These are phyloP conservation scores for Rhododendron mucronatum DNA, from an alignment of 148 eudicot species.

Conservation along the genomic window DNA sequence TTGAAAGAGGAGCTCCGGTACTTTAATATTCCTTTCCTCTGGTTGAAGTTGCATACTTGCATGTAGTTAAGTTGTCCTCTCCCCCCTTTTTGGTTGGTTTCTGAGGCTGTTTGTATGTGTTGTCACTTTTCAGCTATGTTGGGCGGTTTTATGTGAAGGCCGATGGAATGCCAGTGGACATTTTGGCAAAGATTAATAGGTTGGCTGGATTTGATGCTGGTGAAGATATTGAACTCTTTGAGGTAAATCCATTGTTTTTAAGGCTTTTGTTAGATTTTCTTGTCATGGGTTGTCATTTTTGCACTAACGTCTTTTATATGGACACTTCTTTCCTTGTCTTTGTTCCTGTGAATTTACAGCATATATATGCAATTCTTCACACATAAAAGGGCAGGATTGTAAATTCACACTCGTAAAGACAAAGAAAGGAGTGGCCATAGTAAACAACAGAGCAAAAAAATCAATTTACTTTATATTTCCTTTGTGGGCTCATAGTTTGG, in stretches of 20 bases:
- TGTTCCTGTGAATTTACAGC: background rate
- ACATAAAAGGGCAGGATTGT: background rate
- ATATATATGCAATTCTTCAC: background rate
- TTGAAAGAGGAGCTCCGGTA: constrained; percentile 86
- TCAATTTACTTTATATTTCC: background rate
- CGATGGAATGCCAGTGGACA: constrained; percentile 54
- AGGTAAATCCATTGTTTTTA: constrained; percentile 64
- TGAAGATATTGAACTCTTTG: constrained; percentile 77
- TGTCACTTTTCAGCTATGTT: constrained; percentile 49
- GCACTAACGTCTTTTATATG: background rate
- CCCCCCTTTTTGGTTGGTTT: background rate
- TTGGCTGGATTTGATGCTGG: constrained; percentile 82
- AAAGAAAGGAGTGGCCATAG: background rate
- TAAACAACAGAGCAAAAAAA: background rate
- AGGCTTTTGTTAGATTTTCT: constrained; percentile 39
- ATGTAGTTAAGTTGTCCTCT: background rate
- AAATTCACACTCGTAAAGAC: background rate
- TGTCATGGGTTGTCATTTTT: background rate
- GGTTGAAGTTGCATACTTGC: background rate
- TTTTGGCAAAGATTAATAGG: constrained; percentile 57
- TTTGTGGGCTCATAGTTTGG: background rate
- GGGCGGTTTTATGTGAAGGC: constrained; percentile 79
- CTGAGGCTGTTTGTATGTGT: background rate
- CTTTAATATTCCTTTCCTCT: background rate
- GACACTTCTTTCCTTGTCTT: background rate